Conservation (phyloP, 306 rosid genomes). For the Glycine latifolia region DNA sequence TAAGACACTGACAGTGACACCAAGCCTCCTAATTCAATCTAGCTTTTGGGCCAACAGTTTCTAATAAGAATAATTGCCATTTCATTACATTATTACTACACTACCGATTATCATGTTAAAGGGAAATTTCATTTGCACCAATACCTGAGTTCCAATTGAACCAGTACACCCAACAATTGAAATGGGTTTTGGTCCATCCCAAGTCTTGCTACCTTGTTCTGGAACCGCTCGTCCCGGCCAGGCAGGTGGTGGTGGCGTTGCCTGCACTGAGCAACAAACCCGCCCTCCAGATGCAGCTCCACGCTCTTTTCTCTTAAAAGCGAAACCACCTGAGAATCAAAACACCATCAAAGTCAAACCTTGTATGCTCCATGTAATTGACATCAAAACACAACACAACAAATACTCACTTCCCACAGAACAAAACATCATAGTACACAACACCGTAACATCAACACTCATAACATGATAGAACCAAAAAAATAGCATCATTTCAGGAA, state of each 20-base stretch:
- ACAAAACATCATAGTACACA: background rate
- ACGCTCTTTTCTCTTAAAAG: slow-evolving; percentile 68
- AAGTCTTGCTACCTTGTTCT: slow-evolving; percentile 59
- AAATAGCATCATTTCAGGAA: background rate
- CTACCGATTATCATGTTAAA: background rate
- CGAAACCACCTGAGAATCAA: slow-evolving; percentile 58
- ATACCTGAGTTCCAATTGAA: slow-evolving; percentile 98
- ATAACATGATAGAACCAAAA: background rate
- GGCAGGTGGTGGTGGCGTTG: slow-evolving; percentile 79
- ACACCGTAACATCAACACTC: background rate
- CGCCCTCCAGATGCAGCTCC: slow-evolving; percentile 53
- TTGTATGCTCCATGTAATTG: slow-evolving; percentile 1
- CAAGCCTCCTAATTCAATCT: background rate
- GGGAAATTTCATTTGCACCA: background rate
- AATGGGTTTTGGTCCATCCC: slow-evolving; percentile 96
- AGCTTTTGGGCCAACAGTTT: background rate
- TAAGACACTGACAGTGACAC: background rate
- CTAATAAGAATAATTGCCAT: background rate
- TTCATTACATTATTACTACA: background rate
- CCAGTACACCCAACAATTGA: slow-evolving; percentile 92
- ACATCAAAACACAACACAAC: background rate
- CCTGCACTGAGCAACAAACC: slow-evolving; percentile 61
- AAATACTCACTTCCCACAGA: background rate
- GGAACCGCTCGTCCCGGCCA: slow-evolving; percentile 94
- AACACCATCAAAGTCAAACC: slow-evolving; percentile 15